phyloP scores from a whole-genome alignment of 2,329 filamentous ascomycete genomes.

The Curvularia hawaiiensis region DNA sequence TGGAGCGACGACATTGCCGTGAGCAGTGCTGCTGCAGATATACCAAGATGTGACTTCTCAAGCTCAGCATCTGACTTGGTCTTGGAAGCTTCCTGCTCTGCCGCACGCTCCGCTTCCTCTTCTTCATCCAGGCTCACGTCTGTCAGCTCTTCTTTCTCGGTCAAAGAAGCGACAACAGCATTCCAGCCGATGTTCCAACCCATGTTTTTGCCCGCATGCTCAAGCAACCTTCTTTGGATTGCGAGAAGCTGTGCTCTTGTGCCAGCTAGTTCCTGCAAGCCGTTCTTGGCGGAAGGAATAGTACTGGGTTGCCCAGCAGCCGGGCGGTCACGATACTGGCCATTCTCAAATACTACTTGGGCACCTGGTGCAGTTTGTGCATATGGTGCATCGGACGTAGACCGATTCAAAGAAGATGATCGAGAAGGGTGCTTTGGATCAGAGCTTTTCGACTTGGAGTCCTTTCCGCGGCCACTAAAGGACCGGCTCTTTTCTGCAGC shows the following conservation, averaged over 20 bases:
- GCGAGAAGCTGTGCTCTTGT: slow-evolving; percentile 81
- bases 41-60: slow-evolving; percentile 30
- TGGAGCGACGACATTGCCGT: slow-evolving; percentile 44
- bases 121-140: slow-evolving; percentile 46
- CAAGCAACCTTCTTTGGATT: slow-evolving; percentile 78
- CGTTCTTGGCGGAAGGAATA: slow-evolving; percentile 51
- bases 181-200: slow-evolving; percentile 82
- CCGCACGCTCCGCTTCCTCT: slow-evolving; percentile 25
- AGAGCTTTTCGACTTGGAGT: slow-evolving; percentile 66
- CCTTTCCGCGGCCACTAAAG: slow-evolving; percentile 55
- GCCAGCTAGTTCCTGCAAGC: slow-evolving; percentile 81
- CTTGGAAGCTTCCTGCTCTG: not conserved
- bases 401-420: slow-evolving; percentile 62
- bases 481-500: slow-evolving; percentile 56
- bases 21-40: slow-evolving; percentile 38
- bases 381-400: slow-evolving; percentile 42
- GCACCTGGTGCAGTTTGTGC: slow-evolving; percentile 32
- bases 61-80: slow-evolving; percentile 6
- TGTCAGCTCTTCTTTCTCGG: slow-evolving; percentile 37
- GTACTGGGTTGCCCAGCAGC: slow-evolving; percentile 27
- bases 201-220: slow-evolving; percentile 71
- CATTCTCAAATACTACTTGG: slow-evolving; percentile 48
- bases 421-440: slow-evolving; percentile 72
- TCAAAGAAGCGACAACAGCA: slow-evolving; percentile 36
- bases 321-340: slow-evolving; percentile 42